Evolutionary conservation across 805 yeast genomes (phyloP), one percentile per base, ranked within the genome.

Genomic region (Candida endomychidarum): DNA sequence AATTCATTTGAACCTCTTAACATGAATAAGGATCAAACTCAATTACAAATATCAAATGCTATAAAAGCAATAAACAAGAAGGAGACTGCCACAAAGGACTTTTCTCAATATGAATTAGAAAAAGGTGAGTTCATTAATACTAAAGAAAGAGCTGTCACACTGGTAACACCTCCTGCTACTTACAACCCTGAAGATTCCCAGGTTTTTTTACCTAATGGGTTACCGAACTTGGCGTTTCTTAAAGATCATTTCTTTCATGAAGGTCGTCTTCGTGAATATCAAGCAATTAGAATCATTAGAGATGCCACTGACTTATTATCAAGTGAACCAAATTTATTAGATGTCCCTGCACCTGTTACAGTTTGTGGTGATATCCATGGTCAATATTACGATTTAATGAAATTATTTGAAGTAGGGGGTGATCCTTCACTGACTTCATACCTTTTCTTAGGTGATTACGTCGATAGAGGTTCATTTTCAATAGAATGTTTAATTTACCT

Each of bases 341-440:
- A 74, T 14, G 84, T 93, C 2, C 90, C 89, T 2, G 95, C 96
- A 0, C 99, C 98, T 0, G 86, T 91, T 2, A 90, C 96, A 0
- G 89, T 91, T 2, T 89, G 97, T 66, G 99, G 99, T 41, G 98
- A 91, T 63, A 76, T 90, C n/a, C 98, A 91, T 62, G 99, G 99
- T 12, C 98, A 91, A 61, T 88, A 78, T 60, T 90, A 77, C 60
- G 99, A 91, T 61, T 71, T 91, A 51, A 72, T 90, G 78, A 89
- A 90, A 61, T 67, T 91, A 31, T 86, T 91, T 56, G 97, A 91
- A 58, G 91, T 89, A 12, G 96, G 96, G 27, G 98, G 98, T 2
- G 81, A 83, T 55, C 77, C 90, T 48, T 97, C 98, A 0, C 78
- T 79, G 45, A 81, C 81, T 42, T 65, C 72, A 0, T 41, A 41